These are phyloP conservation scores for Suillus subluteus DNA, from an alignment of 768 basidiomycete species.

Conservation along the genomic window DNA sequence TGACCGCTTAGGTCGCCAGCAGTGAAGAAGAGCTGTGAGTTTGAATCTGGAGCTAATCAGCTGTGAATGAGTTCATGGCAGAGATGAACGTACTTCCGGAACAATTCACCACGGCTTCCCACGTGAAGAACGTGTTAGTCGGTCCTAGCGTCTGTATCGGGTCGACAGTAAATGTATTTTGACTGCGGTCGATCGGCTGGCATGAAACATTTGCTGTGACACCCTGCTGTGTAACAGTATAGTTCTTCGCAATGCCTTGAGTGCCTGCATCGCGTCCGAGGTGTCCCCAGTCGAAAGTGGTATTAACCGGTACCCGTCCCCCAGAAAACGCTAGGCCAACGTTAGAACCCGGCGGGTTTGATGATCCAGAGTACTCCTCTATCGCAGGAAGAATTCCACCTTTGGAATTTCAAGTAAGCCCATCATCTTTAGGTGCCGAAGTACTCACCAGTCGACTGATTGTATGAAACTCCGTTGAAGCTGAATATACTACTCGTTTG, in stretches of 20 bases:
- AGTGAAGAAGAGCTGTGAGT: constrained; percentile 1
- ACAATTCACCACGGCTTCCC: constrained; percentile 6
- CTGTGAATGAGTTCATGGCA: background rate
- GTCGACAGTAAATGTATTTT: background rate
- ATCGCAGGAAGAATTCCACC: constrained; percentile 4
- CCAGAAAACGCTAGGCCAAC: background rate
- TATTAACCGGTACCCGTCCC: background rate
- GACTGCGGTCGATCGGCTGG: constrained; percentile 3
- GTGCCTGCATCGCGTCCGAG: background rate
- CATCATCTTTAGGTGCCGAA: background rate
- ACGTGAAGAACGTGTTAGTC: background rate
- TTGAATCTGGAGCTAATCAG: background rate
- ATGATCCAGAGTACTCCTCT: background rate
- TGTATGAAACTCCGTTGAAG: constrained; percentile 7
- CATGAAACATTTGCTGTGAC: constrained; percentile 21
- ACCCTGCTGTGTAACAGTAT: constrained; percentile 20
- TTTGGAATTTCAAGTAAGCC: background rate
- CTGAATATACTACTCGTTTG: background rate
- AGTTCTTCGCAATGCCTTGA: constrained; percentile 10
- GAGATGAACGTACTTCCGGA: constrained; percentile 9
- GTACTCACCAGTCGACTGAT: constrained; percentile 4
- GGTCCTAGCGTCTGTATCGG: background rate
- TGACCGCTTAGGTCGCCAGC: background rate
- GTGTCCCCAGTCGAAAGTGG: background rate
- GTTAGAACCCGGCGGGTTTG: background rate